Conservation (phyloP, 1,284 basidiomycete genomes). For the Meira miltonrushii region DNA sequence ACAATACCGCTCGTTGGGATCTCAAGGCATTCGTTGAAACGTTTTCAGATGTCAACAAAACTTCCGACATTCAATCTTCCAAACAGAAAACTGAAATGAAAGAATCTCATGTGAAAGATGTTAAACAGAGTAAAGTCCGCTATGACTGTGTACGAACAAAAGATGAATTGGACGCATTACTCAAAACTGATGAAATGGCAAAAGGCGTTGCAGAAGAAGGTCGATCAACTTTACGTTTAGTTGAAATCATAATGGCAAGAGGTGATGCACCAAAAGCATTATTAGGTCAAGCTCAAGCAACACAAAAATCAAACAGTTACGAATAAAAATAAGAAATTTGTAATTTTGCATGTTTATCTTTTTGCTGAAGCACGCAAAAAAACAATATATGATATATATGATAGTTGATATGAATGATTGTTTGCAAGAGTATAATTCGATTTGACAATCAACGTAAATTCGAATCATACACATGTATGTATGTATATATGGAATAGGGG, state of each 20-base stretch:
- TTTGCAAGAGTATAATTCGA: too few relatives aligned
- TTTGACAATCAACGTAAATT: too few relatives aligned
- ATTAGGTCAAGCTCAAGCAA: slow-evolving; percentile 58
- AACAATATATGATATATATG: too few relatives aligned
- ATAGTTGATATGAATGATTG: too few relatives aligned
- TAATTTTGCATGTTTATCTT: too few relatives aligned
- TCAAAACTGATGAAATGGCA: slow-evolving; percentile 52
- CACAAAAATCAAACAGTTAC: slow-evolving; percentile 27
- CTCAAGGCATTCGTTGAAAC: slow-evolving; percentile 32
- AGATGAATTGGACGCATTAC: slow-evolving; percentile 62
- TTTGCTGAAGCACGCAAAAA: too few relatives aligned
- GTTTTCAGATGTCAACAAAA: slow-evolving; percentile 45
- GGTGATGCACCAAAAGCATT: slow-evolving; percentile 68
- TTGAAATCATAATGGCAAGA: slow-evolving; percentile 71
- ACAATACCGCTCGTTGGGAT: slow-evolving; percentile 35
- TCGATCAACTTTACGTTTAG: slow-evolving; percentile 66
- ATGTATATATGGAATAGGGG: too few relatives aligned
- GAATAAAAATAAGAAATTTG: too few relatives aligned
- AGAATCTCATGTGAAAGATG: slow-evolving; percentile 54
- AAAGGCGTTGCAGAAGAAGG: slow-evolving; percentile 50
- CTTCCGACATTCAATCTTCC: slow-evolving; percentile 43
- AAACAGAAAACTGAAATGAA: not conserved
- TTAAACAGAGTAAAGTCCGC: slow-evolving; percentile 56
- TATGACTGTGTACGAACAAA: slow-evolving; percentile 67
- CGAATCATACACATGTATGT: too few relatives aligned